Evolutionary conservation across 441 rosid genomes (phyloP).

Genomic region (Erysimum cheiri): DNA sequence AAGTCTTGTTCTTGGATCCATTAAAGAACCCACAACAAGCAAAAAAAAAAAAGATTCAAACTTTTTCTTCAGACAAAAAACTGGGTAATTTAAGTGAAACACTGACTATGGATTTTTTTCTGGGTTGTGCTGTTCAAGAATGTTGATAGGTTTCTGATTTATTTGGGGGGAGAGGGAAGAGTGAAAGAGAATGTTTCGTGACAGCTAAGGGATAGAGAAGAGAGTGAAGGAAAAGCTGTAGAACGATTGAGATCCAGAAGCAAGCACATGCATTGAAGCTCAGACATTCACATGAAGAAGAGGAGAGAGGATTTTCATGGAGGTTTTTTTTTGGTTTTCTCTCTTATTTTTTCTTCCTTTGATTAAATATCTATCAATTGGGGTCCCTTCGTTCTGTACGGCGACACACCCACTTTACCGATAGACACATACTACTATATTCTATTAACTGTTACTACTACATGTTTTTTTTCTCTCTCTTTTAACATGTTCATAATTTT

Average conservation of each 20-base stretch:
- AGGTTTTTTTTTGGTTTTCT: constrained; percentile 15
- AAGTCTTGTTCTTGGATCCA: constrained; percentile 86
- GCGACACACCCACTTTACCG: constrained; percentile 48
- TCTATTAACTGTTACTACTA: constrained; percentile 8
- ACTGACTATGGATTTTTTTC: background rate
- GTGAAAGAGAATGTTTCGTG: constrained; percentile 45
- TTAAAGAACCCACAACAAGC: constrained; percentile 41
- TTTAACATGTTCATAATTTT: background rate
- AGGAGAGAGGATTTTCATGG: constrained; percentile 31
- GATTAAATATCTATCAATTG: constrained; percentile 20
- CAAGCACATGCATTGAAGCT: constrained; percentile 43
- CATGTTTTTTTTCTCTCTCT: no score
- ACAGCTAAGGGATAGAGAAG: constrained; percentile 38
- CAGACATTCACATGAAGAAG: constrained; percentile 37
- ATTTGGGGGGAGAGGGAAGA: constrained; percentile 14
- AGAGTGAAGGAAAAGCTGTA: constrained; percentile 32
- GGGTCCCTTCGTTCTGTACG: constrained; percentile 40
- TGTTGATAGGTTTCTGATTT: constrained; percentile 24
- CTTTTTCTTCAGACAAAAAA: background rate
- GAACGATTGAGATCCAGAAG: constrained; percentile 37
- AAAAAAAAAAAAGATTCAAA: background rate
- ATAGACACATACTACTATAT: constrained; percentile 2
- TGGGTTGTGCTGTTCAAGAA: constrained; percentile 30
- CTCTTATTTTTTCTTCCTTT: background rate
- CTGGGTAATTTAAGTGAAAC: constrained; percentile 20